These are phyloP conservation scores for Populus simonii DNA, from an alignment of 345 rosid genomes.

Conservation along the genomic window DNA sequence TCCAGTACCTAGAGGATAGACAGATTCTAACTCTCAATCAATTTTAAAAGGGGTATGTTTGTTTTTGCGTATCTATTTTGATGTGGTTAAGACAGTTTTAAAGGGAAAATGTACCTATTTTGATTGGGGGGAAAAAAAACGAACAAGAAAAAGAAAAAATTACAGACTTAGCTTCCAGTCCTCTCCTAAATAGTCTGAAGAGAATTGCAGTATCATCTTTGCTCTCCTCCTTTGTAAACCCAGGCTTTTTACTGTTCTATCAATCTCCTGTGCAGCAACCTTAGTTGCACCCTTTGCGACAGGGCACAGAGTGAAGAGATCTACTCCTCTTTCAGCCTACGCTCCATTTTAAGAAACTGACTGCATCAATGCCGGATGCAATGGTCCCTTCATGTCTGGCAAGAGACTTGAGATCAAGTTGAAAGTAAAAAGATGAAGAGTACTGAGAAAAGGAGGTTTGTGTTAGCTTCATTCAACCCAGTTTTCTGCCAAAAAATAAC, in stretches of 20 bases:
- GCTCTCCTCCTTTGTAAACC: slow-evolving; percentile 65
- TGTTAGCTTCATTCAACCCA: neutral
- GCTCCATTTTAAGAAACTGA: slow-evolving; percentile 5
- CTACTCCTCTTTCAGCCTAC: slow-evolving; percentile 48
- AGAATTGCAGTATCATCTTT: neutral
- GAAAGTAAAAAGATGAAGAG: neutral
- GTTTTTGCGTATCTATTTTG: too few relatives aligned
- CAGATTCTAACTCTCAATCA: too few relatives aligned
- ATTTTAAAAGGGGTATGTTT: too few relatives aligned
- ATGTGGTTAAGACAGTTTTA: too few relatives aligned
- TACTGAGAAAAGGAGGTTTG: neutral
- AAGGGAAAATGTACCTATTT: too few relatives aligned
- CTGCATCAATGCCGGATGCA: neutral
- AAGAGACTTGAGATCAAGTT: neutral
- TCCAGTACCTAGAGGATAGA: too few relatives aligned
- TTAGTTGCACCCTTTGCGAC: slow-evolving; percentile 58
- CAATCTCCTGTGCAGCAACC: slow-evolving; percentile 40
- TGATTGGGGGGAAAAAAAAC: too few relatives aligned
- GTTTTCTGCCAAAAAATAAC: neutral
- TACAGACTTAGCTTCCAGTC: too few relatives aligned
- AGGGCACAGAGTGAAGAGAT: slow-evolving; percentile 58
- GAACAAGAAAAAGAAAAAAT: too few relatives aligned
- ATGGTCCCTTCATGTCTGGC: neutral
- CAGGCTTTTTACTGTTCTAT: slow-evolving; percentile 44
- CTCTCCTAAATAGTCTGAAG: too few relatives aligned